A percentile compares a stretch with the other conserved stretches of the same genome.
Conservation (phyloP, 495 filamentous ascomycete species). For the Staphylotrichum longicolle region DNA sequence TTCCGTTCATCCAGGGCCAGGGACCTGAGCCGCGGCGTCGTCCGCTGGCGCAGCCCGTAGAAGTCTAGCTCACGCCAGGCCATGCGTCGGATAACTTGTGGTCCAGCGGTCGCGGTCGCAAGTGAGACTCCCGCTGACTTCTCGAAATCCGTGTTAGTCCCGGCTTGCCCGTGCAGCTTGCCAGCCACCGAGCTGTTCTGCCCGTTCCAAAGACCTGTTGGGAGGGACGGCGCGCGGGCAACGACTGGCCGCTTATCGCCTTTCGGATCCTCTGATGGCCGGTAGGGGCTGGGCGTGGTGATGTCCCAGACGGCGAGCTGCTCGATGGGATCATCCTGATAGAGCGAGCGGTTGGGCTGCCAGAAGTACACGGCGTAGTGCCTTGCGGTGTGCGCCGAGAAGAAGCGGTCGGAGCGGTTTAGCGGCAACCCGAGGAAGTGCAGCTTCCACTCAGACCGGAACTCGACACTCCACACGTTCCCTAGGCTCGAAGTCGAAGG, state of each 20-base stretch:
- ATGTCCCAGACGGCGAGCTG: constrained; percentile 68
- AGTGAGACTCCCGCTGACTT: constrained; percentile 12
- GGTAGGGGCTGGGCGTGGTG: constrained; percentile 52
- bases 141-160: neutral
- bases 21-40: constrained; percentile 51
- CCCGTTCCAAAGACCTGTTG: constrained; percentile 32
- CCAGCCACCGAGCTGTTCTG: neutral
- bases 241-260: constrained; percentile 39
- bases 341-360: constrained; percentile 61
- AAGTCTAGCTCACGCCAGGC: constrained; percentile 56
- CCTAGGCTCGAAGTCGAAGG: constrained; percentile 3
- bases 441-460: constrained; percentile 69
- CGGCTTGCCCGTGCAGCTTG: neutral
- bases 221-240: constrained; percentile 17
- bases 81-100: constrained; percentile 55
- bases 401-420: constrained; percentile 60
- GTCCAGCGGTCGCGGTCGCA: constrained; percentile 33
- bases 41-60: constrained; percentile 57
- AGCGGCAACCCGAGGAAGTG: constrained; percentile 61
- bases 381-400: constrained; percentile 58
- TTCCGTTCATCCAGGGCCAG: constrained; percentile 57
- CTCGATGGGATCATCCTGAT: constrained; percentile 61
- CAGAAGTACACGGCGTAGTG: constrained; percentile 68
- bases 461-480: constrained; percentile 46
- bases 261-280: constrained; percentile 55